phyloP scores from a whole-genome alignment of 2,329 filamentous ascomycete species.

The Albophoma yamanashiensis region DNA sequence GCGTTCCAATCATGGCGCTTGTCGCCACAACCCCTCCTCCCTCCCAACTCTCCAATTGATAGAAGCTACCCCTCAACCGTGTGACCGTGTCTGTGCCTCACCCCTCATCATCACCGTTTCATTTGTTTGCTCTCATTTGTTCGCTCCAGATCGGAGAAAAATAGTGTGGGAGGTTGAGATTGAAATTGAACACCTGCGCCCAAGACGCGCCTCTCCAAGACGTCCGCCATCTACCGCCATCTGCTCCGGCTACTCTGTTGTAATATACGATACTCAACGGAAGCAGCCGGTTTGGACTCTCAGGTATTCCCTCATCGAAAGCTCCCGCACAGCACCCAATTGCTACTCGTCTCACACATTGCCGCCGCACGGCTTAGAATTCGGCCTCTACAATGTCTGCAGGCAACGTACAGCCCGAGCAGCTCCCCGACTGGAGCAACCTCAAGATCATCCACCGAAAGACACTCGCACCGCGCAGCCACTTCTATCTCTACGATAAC shows the following conservation, averaged over 20 bases:
- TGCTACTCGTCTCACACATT: not conserved
- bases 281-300: not conserved
- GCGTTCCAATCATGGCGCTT: not conserved
- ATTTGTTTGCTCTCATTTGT: not conserved
- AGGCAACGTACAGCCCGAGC: not conserved
- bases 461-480: slow-evolving; percentile 43
- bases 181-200: not conserved
- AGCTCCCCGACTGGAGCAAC: slow-evolving; percentile 49
- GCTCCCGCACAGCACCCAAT: not conserved
- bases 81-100: not conserved
- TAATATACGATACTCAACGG: not conserved
- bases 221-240: not conserved
- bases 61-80: not conserved
- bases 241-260: not conserved
- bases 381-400: not conserved
- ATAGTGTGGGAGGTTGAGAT: not conserved
- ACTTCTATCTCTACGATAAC: slow-evolving; percentile 42
- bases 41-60: not conserved
- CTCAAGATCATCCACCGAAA: slow-evolving; percentile 48
- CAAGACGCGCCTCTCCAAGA: not conserved
- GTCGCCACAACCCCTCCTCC: not conserved
- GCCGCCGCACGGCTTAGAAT: not conserved
- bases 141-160: not conserved
- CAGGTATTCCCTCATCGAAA: not conserved
- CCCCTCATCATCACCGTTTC: not conserved